phyloP scores from a whole-genome alignment of 805 yeast species.

The Candida awuae region DNA sequence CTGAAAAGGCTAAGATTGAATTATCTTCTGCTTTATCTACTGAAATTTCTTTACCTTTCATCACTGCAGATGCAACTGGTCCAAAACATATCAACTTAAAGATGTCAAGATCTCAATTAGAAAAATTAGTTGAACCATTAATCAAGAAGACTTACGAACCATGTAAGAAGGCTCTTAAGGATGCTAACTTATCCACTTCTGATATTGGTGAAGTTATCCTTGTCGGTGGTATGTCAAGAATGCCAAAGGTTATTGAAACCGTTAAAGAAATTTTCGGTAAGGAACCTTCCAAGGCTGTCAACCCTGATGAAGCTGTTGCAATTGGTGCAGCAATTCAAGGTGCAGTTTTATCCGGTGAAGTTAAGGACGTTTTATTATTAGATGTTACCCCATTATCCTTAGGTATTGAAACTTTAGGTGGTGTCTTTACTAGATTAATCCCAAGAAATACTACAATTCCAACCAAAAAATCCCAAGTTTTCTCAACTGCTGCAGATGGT shows the following conservation, averaged over 20 bases:
- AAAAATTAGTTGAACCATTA: slow-evolving; percentile 55
- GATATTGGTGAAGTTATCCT: slow-evolving; percentile 69
- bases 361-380: slow-evolving; percentile 64
- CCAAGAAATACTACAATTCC: slow-evolving; percentile 95
- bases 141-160: slow-evolving; percentile 65
- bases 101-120: slow-evolving; percentile 61
- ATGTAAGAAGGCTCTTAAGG: slow-evolving; percentile 64
- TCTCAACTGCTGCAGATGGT: slow-evolving; percentile 94
- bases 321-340: slow-evolving; percentile 89
- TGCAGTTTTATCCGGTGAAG: slow-evolving; percentile 76
- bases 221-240: slow-evolving; percentile 87
- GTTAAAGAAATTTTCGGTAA: slow-evolving; percentile 54
- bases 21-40: slow-evolving; percentile 57
- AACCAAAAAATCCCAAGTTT: slow-evolving; percentile 91
- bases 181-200: slow-evolving; percentile 56
- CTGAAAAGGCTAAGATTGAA: slow-evolving; percentile 71
- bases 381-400: slow-evolving; percentile 84
- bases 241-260: slow-evolving; percentile 67
- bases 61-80: slow-evolving; percentile 37
- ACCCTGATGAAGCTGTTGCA: slow-evolving; percentile 93
- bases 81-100: slow-evolving; percentile 52
- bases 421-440: slow-evolving; percentile 88
- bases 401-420: slow-evolving; percentile 97
- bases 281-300: slow-evolving; percentile 63
- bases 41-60: slow-evolving; percentile 62